Conservation (phyloP, 176 grass and related monocot species). For the Cocos nucifera region DNA sequence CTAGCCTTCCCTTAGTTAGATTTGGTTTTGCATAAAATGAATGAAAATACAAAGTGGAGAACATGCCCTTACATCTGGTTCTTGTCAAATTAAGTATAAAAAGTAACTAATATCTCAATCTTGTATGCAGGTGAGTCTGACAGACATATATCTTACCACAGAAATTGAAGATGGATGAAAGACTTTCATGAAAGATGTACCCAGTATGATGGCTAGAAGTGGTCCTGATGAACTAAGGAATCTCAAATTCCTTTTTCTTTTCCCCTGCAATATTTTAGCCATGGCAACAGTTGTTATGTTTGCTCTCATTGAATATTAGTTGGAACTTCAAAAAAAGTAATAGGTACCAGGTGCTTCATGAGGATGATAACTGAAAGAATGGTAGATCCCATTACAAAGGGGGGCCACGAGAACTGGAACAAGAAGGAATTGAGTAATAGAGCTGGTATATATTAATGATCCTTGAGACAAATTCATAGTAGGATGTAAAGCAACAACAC, state of each 20-base stretch:
- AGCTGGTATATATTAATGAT: background rate
- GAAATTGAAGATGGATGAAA: conserved; percentile 78
- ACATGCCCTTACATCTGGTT: too few relatives aligned
- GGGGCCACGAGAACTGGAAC: conserved; percentile 82
- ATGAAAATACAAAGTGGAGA: too few relatives aligned
- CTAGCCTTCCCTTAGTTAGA: too few relatives aligned
- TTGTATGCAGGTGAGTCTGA: background rate
- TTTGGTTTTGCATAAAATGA: too few relatives aligned
- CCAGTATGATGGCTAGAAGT: conserved; percentile 78
- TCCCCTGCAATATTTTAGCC: conserved; percentile 39
- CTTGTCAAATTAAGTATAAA: too few relatives aligned
- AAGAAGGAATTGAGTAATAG: conserved; percentile 5
- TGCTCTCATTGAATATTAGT: background rate
- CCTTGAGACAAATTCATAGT: too few relatives aligned
- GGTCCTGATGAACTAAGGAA: conserved; percentile 68
- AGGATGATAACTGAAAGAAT: conserved; percentile 72
- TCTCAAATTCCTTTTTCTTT: conserved; percentile 65
- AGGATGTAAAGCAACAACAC: background rate
- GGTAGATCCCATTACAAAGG: conserved; percentile 77
- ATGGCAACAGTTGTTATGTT: conserved; percentile 7
- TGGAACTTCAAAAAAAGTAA: background rate
- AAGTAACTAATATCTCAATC: background rate
- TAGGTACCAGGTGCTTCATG: conserved; percentile 68
- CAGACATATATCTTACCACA: conserved; percentile 53
- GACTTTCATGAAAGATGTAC: conserved; percentile 80